A percentile compares a stretch with the other conserved stretches of the same genome.
phyloP scores from a whole-genome alignment of 2,329 filamentous ascomycete species.

The Zymoseptoria passerinii region DNA sequence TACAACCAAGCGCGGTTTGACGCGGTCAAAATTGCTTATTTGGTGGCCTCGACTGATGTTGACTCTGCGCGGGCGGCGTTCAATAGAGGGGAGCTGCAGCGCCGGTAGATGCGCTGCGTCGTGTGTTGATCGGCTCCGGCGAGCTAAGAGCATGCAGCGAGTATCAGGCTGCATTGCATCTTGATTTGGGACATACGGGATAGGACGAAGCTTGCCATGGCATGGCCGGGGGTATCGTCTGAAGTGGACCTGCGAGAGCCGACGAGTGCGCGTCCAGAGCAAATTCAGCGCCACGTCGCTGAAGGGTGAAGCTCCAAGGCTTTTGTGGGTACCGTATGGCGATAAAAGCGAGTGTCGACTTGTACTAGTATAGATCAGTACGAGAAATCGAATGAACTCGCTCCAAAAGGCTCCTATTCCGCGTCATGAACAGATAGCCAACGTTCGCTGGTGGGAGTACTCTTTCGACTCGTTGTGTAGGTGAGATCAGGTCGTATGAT shows the following conservation, averaged over 20 bases:
- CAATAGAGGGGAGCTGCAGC: background rate
- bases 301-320: background rate
- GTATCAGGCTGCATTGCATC: no score
- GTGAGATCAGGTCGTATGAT: background rate
- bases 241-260: background rate
- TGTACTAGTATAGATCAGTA: background rate
- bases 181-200: background rate
- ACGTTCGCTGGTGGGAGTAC: no score
- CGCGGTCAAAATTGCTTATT: constrained; percentile 60
- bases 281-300: background rate
- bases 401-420: background rate
- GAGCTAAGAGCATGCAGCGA: background rate
- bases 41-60: constrained; percentile 50
- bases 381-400: background rate
- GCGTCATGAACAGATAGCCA: background rate
- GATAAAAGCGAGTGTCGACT: background rate
- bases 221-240: background rate
- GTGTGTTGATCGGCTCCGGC: background rate
- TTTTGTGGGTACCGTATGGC: background rate
- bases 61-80: background rate
- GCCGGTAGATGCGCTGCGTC: background rate
- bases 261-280: background rate
- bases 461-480: no score
- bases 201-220: background rate
- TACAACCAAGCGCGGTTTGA: constrained; percentile 63